These are phyloP conservation scores for Zymoseptoria tritici DNA, from an alignment of 2,329 filamentous ascomycete species.

Conservation along the genomic window DNA sequence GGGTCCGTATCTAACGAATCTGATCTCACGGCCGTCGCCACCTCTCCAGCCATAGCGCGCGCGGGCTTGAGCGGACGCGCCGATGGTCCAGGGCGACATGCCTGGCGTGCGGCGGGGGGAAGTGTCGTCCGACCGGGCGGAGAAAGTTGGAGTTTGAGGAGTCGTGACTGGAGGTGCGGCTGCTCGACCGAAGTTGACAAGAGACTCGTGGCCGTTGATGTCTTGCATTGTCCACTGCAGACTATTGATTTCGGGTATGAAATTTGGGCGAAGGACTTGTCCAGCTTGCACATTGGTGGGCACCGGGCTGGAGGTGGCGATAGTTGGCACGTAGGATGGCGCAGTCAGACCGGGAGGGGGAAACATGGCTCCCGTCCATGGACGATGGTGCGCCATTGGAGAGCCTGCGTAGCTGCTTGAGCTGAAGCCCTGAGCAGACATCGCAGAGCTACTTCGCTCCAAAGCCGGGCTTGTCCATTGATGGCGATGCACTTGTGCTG, in stretches of 20 bases:
- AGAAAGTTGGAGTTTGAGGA: conserved; percentile 8
- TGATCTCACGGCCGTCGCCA: conserved; percentile 31
- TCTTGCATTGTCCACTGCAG: conserved; percentile 16
- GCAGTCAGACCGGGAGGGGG: not conserved
- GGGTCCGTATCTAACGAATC: conserved; percentile 27
- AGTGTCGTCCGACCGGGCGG: conserved; percentile 10
- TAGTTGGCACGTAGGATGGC: not conserved
- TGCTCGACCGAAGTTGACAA: conserved; percentile 13
- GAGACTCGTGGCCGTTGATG: conserved; percentile 5
- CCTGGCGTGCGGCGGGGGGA: conserved; percentile 9
- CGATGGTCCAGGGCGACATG: conserved; percentile 15
- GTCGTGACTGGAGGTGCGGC: conserved; percentile 1
- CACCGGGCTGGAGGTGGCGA: not conserved
- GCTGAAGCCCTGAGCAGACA: not conserved
- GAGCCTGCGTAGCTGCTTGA: not conserved
- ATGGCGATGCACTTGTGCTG: not conserved
- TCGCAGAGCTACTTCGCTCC: not conserved
- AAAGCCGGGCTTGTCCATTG: not conserved
- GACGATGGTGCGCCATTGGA: not conserved
- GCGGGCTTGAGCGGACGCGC: conserved; percentile 4
- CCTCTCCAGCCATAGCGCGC: conserved; percentile 28
- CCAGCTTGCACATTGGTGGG: conserved; percentile 10
- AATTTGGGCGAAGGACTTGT: conserved; percentile 12
- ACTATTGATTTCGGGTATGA: conserved; percentile 10
- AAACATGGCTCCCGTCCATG: not conserved